A percentile compares a stretch with the other conserved stretches of the same genome.
These are phyloP conservation scores for Annulohypoxylon moriforme DNA, from an alignment of 495 filamentous ascomycete genomes.

Conservation along the genomic window DNA sequence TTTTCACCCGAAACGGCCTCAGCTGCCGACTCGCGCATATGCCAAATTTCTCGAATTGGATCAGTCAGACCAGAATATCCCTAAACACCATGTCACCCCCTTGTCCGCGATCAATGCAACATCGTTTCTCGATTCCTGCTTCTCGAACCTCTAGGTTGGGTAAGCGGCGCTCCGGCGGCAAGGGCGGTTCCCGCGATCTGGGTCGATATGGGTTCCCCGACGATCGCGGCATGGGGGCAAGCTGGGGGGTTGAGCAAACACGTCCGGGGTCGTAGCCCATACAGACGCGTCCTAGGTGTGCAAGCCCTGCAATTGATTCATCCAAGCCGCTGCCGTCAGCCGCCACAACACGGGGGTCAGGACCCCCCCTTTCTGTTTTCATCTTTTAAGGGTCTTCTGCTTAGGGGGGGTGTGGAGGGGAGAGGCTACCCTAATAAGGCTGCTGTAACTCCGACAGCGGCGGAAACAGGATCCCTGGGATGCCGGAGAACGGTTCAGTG, in stretches of 20 bases:
- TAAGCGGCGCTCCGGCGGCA: constrained; percentile 35
- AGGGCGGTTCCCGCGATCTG: constrained; percentile 42
- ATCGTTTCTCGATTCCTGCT: constrained; percentile 15
- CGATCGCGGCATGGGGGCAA: constrained; percentile 36
- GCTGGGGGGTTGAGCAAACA: constrained; percentile 32
- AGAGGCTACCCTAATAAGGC: constrained; percentile 38
- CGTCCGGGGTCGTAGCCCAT: constrained; percentile 37
- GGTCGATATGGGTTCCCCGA: constrained; percentile 37
- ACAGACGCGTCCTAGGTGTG: constrained; percentile 36
- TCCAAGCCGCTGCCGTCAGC: constrained; percentile 35
- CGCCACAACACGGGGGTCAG: constrained; percentile 43
- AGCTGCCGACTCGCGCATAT: constrained; percentile 5
- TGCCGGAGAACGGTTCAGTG: constrained; percentile 39
- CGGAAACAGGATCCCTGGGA: constrained; percentile 24
- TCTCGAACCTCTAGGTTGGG: constrained; percentile 18
- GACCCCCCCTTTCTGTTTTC: neutral
- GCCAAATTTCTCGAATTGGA: constrained; percentile 17
- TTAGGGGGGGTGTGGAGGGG: constrained; percentile 18
- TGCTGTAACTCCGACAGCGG: constrained; percentile 35
- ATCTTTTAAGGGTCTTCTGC: constrained; percentile 4
- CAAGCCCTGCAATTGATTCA: constrained; percentile 38
- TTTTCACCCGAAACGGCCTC: constrained; percentile 3
- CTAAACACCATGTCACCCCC: no score
- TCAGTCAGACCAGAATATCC: constrained; percentile 4
- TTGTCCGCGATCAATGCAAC: constrained; percentile 27